phyloP scores from a whole-genome alignment of 768 basidiomycete species.

The Psilocybe sp. region DNA sequence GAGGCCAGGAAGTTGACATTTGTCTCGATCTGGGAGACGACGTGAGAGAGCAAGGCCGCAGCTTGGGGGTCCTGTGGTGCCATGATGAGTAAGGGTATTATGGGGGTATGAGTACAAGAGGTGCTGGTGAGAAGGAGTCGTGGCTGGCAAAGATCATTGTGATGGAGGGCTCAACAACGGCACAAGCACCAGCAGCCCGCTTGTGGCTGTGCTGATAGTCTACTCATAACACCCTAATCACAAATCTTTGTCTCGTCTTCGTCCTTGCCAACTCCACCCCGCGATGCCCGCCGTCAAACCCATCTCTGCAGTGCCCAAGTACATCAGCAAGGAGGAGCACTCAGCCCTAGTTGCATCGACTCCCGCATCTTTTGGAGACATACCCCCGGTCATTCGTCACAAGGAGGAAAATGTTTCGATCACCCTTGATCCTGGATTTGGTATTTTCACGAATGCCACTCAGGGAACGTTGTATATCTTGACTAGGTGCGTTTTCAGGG shows the following conservation, averaged over 20 bases:
- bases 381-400: conserved; percentile 80
- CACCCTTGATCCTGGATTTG: conserved; percentile 64
- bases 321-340: conserved; percentile 62
- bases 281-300: conserved; percentile 37
- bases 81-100: conserved; percentile 18
- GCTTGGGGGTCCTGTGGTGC: conserved; percentile 31
- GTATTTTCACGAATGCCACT: conserved; percentile 50
- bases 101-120: conserved; percentile 5
- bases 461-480: conserved; percentile 79
- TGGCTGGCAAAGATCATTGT: not conserved
- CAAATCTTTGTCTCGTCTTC: conserved; percentile 9
- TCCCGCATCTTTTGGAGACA: conserved; percentile 79
- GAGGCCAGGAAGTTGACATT: conserved; percentile 57
- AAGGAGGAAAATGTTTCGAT: conserved; percentile 70
- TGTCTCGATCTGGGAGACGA: conserved; percentile 53
- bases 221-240: not conserved
- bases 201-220: conserved; percentile 5
- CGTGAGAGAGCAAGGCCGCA: conserved; percentile 54
- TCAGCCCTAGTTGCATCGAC: conserved; percentile 68
- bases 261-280: not conserved
- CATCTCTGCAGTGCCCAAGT: conserved; percentile 34
- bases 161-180: not conserved
- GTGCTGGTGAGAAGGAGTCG: not conserved
- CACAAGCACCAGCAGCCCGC: not conserved
- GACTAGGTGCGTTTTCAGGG: conserved; percentile 58